These are phyloP conservation scores for Salisapilia sapeloensis DNA, from an alignment of 352 stramenopile genomes.

Conservation along the genomic window DNA sequence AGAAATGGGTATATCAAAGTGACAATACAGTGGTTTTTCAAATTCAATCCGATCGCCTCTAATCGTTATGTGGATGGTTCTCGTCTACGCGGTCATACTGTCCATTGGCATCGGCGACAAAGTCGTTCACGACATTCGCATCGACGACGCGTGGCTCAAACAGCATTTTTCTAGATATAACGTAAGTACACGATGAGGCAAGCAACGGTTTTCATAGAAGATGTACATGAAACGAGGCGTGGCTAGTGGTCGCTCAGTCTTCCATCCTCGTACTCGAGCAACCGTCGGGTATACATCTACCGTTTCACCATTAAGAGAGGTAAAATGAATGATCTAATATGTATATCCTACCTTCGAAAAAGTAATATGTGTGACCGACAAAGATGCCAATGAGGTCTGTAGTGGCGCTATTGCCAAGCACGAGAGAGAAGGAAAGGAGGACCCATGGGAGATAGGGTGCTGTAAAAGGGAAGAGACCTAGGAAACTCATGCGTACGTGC, in stretches of 20 bases:
- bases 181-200: conserved; percentile 2
- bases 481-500: conserved; percentile 94
- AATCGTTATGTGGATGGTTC: conserved; percentile 1
- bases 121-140: not conserved
- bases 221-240: conserved; percentile 85
- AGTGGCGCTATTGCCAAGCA: conserved; percentile 90
- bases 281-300: conserved; percentile 95
- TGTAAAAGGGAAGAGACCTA: conserved; percentile 96
- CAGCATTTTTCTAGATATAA: not conserved
- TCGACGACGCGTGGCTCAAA: not conserved
- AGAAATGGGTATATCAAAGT: too few species aligned
- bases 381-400: conserved; percentile 98
- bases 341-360: conserved; percentile 90
- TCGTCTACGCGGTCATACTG: too few species aligned
- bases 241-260: conserved; percentile 77
- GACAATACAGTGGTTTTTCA: too few species aligned
- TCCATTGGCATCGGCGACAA: not conserved
- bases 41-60: too few species aligned
- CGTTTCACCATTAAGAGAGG: not conserved
- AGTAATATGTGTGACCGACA: conserved; percentile 99
- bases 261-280: conserved; percentile 91
- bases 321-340: not conserved
- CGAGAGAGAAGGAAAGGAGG: conserved; percentile 91
- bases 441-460: conserved; percentile 98
- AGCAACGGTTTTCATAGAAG: conserved; percentile 10